A percentile compares a stretch with the other conserved stretches of the same genome.
phyloP scores from a whole-genome alignment of 257 asterid species.

The Solanum microdontum region DNA sequence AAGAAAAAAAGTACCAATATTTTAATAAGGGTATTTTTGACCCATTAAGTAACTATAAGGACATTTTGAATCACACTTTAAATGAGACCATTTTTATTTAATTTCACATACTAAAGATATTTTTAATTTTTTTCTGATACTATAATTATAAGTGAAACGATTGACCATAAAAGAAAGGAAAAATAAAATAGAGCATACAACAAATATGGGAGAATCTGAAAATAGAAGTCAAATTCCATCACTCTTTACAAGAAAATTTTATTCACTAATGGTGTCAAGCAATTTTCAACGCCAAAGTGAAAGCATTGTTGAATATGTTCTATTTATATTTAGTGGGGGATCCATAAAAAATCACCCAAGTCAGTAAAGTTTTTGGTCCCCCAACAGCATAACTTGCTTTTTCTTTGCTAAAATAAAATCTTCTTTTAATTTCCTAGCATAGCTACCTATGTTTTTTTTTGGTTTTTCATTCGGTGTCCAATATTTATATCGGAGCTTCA shows the following conservation, averaged over 20 bases:
- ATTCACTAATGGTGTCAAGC: conserved; percentile 36
- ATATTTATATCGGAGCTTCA: too few species aligned
- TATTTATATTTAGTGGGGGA: conserved; percentile 30
- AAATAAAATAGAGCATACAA: not conserved
- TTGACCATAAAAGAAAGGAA: not conserved
- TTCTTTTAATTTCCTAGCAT: not conserved
- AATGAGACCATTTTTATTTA: too few species aligned
- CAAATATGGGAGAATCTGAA: not conserved
- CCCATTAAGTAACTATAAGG: too few species aligned
- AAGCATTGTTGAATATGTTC: conserved; percentile 54
- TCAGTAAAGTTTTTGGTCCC: conserved; percentile 36
- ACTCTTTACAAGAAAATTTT: conserved; percentile 25
- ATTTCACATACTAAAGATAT: too few species aligned
- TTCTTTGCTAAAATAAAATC: not conserved
- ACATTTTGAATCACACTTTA: too few species aligned
- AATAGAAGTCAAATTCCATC: conserved; percentile 40
- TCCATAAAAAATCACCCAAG: conserved; percentile 20
- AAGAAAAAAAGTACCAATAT: too few species aligned
- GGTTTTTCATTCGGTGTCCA: too few species aligned
- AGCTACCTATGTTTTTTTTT: not conserved
- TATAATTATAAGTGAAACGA: not conserved
- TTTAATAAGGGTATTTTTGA: too few species aligned
- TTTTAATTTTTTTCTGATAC: not conserved
- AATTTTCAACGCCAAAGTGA: conserved; percentile 47
- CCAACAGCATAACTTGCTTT: conserved; percentile 17